Base-by-base conservation (phyloP, 1,284 basidiomycete genomes). In the Hemileia vastatrix region DNA sequence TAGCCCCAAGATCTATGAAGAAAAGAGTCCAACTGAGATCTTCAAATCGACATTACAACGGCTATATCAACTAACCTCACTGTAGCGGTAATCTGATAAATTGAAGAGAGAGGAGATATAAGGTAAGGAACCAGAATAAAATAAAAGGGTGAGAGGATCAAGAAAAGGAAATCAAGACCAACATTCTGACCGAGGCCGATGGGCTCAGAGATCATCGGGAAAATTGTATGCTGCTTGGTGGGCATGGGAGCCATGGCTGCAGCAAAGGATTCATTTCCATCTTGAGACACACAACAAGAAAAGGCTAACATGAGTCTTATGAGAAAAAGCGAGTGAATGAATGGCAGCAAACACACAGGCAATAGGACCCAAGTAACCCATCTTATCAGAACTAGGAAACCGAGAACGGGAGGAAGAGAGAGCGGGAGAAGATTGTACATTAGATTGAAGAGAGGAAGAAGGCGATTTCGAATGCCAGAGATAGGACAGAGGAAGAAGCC, bases 1-100 rank as follows among this genome's bases (percentile, higher is more conserved):
- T 56, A 63, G 6, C 61, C 61, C 61, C 61, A 63, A 6, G 61
- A 63, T n/a, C 54, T 57, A 27, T 4, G 27, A 24, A 6, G 19
- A n/a, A 50, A 27, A 21, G 13, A 15, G 4, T 31, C 3, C 31
- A 32, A 36, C n/a, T 6, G 2, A 5, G 6, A 21, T 5, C 15
- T 19, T 24, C 43, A 15, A 24, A 57, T 45, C 55, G 27, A 9
- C n/a, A 32, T 23, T n/a, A 53, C 33, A 31, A 53, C 4, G 31
- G 23, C 24, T n/a, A 53, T n/a, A 31, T 31, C n/a, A 43, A n/a
- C 36, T 43, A 8, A 9, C n/a, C 6, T 8, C 23, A 6, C 45
- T 15, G 36, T n/a, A 21, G 21, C 9, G 27, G 19, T 6, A 19
- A 9, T 4, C 13, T 21, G 31, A 23, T 57, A 24, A 57, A 45